Base-by-base conservation (phyloP, 208 protist genomes). In the Acanthamoeba healyi region DNA sequence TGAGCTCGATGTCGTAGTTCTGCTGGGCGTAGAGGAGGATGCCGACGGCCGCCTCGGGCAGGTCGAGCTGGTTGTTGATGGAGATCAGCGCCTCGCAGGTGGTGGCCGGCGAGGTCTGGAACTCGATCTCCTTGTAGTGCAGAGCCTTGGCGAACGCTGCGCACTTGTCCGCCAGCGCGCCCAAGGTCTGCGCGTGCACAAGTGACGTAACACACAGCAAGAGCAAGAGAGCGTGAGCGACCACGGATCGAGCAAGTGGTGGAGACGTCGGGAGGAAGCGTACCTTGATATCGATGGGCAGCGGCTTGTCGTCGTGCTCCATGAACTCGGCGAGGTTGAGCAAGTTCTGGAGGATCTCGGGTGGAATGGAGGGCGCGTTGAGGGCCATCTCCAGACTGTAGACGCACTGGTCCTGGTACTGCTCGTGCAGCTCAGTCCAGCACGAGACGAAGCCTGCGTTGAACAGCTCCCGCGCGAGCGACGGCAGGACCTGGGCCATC, bases 21-120 rank as follows among this genome's bases (percentile, higher is more conserved):
- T 77, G 90, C 92, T 97, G 95, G 44, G 99, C 98, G 94, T 99
- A 99, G 87, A 98, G 98, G 24, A 99, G 97, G 51, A 99, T 98
- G 84, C 99, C 99, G 94, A 98, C 97, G 0, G 99, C 99, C 51
- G 99, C 99, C 95, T 99, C 99, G 19, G 98, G 91, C 49, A 94
- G 46, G 40, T 98, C 95, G 96, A 99, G 97, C 84, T 99, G 97
- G 96, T 99, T 99, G 96, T 99, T 99, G 67, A 99, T 98, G 93
- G 98, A 98, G 94, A 99, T 99, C 7, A 98, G 95, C 22, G 96
- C 94, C 90, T 98, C 98, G 74, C 67, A 88, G 6, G 70, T 88
- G 36, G 63, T 87, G 1, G 70, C 72, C n/a, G 94, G 94, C 32
- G 79, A 90, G 54, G 87, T 87, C 74, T 96, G 79, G 86, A 98